Conservation (phyloP, 1,284 basidiomycete species). For the Cutaneotrichosporon mucoides region DNA sequence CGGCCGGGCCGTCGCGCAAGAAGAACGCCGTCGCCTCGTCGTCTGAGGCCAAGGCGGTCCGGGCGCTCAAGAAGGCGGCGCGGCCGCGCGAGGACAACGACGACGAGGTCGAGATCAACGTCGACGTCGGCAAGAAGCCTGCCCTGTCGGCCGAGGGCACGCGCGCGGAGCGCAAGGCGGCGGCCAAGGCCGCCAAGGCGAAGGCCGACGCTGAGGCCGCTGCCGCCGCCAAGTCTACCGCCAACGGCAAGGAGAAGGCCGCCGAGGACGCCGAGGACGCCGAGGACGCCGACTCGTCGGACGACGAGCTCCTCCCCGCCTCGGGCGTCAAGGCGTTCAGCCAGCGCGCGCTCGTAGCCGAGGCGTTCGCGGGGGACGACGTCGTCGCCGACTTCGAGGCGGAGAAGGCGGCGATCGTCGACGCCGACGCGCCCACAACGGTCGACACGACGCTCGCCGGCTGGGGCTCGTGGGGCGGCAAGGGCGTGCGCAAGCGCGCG, state of each 20-base stretch:
- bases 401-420: slow-evolving; percentile 71
- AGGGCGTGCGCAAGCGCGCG: slow-evolving; percentile 55
- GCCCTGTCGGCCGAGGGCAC: background rate
- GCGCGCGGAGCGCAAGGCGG: background rate
- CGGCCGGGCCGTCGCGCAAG: slow-evolving; percentile 55
- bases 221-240: slow-evolving; percentile 36
- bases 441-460: slow-evolving; percentile 89
- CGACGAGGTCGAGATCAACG: slow-evolving; percentile 75
- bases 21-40: slow-evolving; percentile 67
- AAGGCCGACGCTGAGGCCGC: background rate
- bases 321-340: slow-evolving; percentile 39
- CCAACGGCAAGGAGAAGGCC: background rate
- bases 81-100: slow-evolving; percentile 59
- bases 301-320: slow-evolving; percentile 37
- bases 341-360: slow-evolving; percentile 79
- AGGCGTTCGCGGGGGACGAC: slow-evolving; percentile 94
- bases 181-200: slow-evolving; percentile 9
- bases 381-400: slow-evolving; percentile 79
- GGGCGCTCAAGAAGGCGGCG: slow-evolving; percentile 63
- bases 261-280: background rate
- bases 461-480: slow-evolving; percentile 93
- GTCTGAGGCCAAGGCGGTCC: slow-evolving; percentile 61
- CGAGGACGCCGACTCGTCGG: slow-evolving; percentile 48
- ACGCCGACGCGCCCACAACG: slow-evolving; percentile 75
- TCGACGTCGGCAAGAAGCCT: slow-evolving; percentile 45